Evolutionary conservation across 768 basidiomycete genomes (phyloP).

Genomic region (Leccinum sublutescens): DNA sequence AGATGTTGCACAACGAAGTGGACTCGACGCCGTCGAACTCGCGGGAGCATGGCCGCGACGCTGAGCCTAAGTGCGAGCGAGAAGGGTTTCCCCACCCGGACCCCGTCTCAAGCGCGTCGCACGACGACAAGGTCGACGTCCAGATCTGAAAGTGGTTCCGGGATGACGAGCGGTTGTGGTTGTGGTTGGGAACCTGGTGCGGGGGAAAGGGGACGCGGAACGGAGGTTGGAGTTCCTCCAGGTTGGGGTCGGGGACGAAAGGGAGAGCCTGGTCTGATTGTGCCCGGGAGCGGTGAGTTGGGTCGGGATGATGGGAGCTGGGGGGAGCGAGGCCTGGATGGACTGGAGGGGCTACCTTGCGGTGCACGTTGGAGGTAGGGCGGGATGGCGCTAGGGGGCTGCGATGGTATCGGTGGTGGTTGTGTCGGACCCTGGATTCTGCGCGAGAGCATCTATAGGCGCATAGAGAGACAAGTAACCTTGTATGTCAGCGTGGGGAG

Average conservation of each 20-base stretch:
- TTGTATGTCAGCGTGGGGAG: not conserved
- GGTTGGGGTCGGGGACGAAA: conserved; percentile 35
- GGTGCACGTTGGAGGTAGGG: conserved; percentile 66
- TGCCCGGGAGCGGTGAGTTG: conserved; percentile 49
- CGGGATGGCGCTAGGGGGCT: conserved; percentile 71
- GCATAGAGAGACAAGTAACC: not conserved
- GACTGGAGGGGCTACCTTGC: conserved; percentile 34
- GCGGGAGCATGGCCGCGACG: conserved; percentile 45
- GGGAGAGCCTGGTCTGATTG: conserved; percentile 46
- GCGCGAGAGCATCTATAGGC: conserved; percentile 66
- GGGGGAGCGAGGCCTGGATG: conserved; percentile 60
- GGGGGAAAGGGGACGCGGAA: conserved; percentile 32
- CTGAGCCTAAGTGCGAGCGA: conserved; percentile 52
- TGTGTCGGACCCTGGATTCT: conserved; percentile 59
- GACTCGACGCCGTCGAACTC: conserved; percentile 36
- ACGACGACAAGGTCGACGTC: conserved; percentile 59
- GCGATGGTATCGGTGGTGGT: conserved; percentile 28
- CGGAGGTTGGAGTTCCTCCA: conserved; percentile 27
- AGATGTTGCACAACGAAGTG: conserved; percentile 70
- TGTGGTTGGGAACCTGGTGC: conserved; percentile 22
- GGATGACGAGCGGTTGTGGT: conserved; percentile 21
- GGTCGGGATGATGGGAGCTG: conserved; percentile 52
- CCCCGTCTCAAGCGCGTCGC: conserved; percentile 42
- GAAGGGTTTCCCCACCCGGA: conserved; percentile 60
- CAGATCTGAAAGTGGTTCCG: conserved; percentile 38